Evolutionary conservation across 495 filamentous ascomycete species (phyloP).

Genomic region (Stereocaulon alpinum): DNA sequence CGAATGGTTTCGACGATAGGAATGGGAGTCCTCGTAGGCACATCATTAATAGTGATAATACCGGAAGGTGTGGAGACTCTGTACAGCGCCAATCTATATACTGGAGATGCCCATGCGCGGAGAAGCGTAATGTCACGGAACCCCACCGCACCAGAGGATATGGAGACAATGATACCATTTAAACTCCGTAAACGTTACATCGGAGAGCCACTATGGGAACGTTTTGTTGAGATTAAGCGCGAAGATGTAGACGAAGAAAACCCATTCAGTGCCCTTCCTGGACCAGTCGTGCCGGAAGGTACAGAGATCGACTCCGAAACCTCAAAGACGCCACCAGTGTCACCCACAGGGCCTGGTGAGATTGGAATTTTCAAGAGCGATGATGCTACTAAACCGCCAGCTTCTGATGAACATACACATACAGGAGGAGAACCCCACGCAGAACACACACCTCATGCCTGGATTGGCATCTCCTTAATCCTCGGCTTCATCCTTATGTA

Average conservation of each 20-base stretch:
- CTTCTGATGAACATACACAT: slow-evolving; percentile 11
- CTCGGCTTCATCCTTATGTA: slow-evolving; percentile 95
- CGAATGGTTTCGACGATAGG: slow-evolving; percentile 86
- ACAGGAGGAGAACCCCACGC: slow-evolving; percentile 10
- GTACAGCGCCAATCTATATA: slow-evolving; percentile 47
- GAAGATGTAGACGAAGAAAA: slow-evolving; percentile 14
- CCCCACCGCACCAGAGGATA: neutral
- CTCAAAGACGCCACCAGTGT: slow-evolving; percentile 17
- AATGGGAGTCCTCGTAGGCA: slow-evolving; percentile 89
- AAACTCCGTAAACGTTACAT: neutral
- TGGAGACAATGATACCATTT: neutral
- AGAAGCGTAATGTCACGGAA: slow-evolving; percentile 3
- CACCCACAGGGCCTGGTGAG: slow-evolving; percentile 22
- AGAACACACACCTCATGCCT: slow-evolving; percentile 50
- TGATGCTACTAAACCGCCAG: slow-evolving; percentile 3
- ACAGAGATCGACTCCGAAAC: neutral
- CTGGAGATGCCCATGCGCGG: slow-evolving; percentile 31
- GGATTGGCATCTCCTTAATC: slow-evolving; percentile 77
- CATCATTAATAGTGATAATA: slow-evolving; percentile 92
- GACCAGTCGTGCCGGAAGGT: slow-evolving; percentile 22
- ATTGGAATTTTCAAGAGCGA: slow-evolving; percentile 21
- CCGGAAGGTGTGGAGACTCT: slow-evolving; percentile 92
- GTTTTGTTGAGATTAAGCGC: neutral
- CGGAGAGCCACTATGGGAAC: neutral
- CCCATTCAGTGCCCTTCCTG: slow-evolving; percentile 19